These are phyloP conservation scores for Nothophytophthora sp. DNA, from an alignment of 352 stramenopile genomes.

Conservation along the genomic window DNA sequence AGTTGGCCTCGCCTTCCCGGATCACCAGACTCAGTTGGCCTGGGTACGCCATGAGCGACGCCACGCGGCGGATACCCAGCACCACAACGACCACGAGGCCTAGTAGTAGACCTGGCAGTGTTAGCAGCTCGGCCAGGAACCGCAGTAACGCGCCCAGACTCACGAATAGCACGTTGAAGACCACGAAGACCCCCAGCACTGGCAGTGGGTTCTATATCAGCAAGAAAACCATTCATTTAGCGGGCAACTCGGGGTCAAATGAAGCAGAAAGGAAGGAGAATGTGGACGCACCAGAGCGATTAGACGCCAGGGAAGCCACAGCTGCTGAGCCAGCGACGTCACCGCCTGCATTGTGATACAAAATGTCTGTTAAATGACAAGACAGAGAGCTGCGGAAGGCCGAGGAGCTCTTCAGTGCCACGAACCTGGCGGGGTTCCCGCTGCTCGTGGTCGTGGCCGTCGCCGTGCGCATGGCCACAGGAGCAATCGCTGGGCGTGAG, in stretches of 20 bases:
- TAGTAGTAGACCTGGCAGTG: constrained; percentile 51
- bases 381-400: neutral
- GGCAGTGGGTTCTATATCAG: constrained; percentile 60
- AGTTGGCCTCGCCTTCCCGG: constrained; percentile 79
- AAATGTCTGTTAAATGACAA: constrained; percentile 3
- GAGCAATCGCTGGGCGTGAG: constrained; percentile 29
- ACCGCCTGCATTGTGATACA: constrained; percentile 3
- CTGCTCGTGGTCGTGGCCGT: constrained; percentile 12
- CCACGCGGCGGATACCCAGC: constrained; percentile 43
- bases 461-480: constrained; percentile 30
- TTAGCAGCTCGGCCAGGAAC: constrained; percentile 48
- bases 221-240: too few species aligned
- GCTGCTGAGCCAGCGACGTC: constrained; percentile 51
- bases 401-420: too few species aligned
- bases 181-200: constrained; percentile 48
- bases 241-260: too few species aligned
- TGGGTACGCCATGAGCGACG: constrained; percentile 67
- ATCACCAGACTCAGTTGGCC: constrained; percentile 79
- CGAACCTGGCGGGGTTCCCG: too few species aligned
- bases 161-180: constrained; percentile 65
- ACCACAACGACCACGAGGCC: constrained; percentile 37
- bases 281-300: constrained; percentile 54
- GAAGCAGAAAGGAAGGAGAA: too few species aligned
- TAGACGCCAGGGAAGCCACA: constrained; percentile 74
- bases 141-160: constrained; percentile 50